Evolutionary conservation across 2,329 filamentous ascomycete genomes (phyloP).

Genomic region (Hirsutella thompsonii): DNA sequence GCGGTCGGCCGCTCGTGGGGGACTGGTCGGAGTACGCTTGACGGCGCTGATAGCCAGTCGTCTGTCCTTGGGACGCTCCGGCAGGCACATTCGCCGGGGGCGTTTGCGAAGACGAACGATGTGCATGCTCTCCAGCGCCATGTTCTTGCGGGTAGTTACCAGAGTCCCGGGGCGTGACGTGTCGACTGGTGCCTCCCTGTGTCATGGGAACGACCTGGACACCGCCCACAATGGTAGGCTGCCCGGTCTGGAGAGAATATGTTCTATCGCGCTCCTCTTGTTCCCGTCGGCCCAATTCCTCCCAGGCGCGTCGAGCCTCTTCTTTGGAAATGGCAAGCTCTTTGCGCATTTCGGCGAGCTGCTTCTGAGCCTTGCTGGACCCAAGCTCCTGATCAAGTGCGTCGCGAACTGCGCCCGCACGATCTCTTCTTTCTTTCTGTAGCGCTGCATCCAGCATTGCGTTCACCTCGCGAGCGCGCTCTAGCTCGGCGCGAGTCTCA

Average conservation of each 20-base stretch:
- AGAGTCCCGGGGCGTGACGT: conserved; percentile 29
- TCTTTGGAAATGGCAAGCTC: conserved; percentile 93
- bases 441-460: conserved; percentile 66
- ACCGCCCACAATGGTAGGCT: conserved; percentile 79
- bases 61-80: too few relatives aligned
- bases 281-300: conserved; percentile 85
- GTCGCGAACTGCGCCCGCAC: conserved; percentile 53
- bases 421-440: conserved; percentile 59
- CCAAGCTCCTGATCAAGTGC: conserved; percentile 56
- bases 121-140: conserved; percentile 20
- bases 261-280: conserved; percentile 86
- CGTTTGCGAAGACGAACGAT: conserved; percentile 29
- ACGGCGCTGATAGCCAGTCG: too few relatives aligned
- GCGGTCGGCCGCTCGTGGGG: conserved; percentile 10
- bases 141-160: conserved; percentile 17
- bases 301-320: conserved; percentile 90
- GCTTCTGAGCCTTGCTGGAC: conserved; percentile 62
- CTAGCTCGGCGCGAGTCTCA: conserved; percentile 79
- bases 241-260: conserved; percentile 71
- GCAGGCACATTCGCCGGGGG: conserved; percentile 11
- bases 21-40: too few relatives aligned
- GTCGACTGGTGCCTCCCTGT: conserved; percentile 49
- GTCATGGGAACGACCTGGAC: conserved; percentile 94
- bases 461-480: conserved; percentile 70
- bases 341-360: conserved; percentile 80